A percentile compares a stretch with the other conserved stretches of the same genome.
Evolutionary conservation across 2,329 filamentous ascomycete genomes (phyloP).

Genomic region (Colletotrichum lupini): DNA sequence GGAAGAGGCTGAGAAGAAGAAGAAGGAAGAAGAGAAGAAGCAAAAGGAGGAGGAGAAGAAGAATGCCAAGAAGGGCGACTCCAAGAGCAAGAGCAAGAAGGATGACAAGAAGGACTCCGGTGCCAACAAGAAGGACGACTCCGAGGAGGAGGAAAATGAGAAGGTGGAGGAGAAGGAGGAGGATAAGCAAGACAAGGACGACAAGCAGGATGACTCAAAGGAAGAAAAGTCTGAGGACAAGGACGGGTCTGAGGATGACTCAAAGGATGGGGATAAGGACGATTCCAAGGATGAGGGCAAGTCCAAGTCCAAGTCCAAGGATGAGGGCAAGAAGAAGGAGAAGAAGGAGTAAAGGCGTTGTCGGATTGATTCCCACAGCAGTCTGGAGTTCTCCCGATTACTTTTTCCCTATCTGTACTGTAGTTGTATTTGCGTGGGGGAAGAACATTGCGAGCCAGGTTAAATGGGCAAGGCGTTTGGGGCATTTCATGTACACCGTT

Average conservation of each 20-base stretch:
- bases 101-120: conserved; percentile 33
- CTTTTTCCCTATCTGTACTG: neutral
- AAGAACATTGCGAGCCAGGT: neutral
- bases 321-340: conserved; percentile 13
- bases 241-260: neutral
- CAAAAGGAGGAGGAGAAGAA: conserved; percentile 42
- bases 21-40: conserved; percentile 47
- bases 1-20: conserved; percentile 51
- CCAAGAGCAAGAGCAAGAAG: conserved; percentile 38
- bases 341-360: conserved; percentile 17
- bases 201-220: neutral
- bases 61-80: conserved; percentile 39
- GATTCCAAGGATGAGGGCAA: neutral
- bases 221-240: conserved; percentile 4
- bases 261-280: neutral
- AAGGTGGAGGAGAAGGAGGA: conserved; percentile 38
- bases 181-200: neutral
- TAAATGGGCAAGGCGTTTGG: conserved; percentile 1
- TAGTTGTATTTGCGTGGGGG: neutral
- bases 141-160: conserved; percentile 39
- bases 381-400: neutral
- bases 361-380: neutral
- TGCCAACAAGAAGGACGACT: conserved; percentile 28
- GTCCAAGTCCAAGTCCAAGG: neutral
- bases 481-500: neutral